Base-by-base conservation (phyloP, 257 asterid species). In the Gentiana dahurica region DNA sequence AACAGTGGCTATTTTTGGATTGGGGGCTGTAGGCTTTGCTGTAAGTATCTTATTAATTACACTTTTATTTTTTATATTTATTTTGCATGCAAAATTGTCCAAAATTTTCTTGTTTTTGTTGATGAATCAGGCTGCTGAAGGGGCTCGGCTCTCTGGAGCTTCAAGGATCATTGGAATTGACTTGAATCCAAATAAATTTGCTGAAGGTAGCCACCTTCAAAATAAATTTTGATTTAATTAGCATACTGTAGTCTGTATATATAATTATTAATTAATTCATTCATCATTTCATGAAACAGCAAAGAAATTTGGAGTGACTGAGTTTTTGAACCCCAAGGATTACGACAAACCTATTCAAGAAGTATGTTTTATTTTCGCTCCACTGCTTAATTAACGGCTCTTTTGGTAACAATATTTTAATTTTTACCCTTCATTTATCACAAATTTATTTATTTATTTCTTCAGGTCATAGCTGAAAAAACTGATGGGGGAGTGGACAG, bases 401-500 rank as follows among this genome's bases (percentile, higher is more conserved):
- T n/a, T 43, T 36, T 10, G n/a, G 6, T 38, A 11, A 35, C 12
- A 6, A 6, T 32, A 4, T 9, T 35, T 35, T 35, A 3, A 0
- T 0, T 11, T 24, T 6, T 39, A 11, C 24, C 24, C 32, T 10
- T 13, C 4, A 5, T 45, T 32, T 50, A 36, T 35, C 33, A 5
- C 15, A 8, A 37, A 9, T 39, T 2, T 53, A 8, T 43, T 5
- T 41, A 41, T 41, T 33, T 24, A 34, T 53, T 49, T 55, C 59
- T 51, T 12, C 55, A 85, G 95, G 94, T 89, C 37, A 48, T 89
- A 7, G 84, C 65, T 41, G 97, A 73, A 75, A 83, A 85, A 91
- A 89, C 95, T 0, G 79, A 75, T 56, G 95, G 95, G 39, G 97
- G 97, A 59, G 97, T 75, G 15, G 97, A 89, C 66, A 74, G 94